Conservation (phyloP, 2,329 filamentous ascomycete genomes). For the Davidsoniella australis region DNA sequence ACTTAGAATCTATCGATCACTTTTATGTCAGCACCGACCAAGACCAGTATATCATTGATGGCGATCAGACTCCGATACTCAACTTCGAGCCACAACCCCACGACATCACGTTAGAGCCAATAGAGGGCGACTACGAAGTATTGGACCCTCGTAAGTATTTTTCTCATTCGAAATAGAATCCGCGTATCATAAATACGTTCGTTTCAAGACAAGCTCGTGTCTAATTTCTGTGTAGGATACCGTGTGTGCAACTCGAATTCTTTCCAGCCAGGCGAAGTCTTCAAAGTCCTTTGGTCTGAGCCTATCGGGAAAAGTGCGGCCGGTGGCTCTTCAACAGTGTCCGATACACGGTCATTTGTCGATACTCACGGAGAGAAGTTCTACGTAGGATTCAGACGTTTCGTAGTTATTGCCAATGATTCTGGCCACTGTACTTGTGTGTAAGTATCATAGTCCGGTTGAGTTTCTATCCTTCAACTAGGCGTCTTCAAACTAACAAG, state of each 20-base stretch:
- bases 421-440: slow-evolving; percentile 38
- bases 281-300: slow-evolving; percentile 39
- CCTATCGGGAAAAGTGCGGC: slow-evolving; percentile 24
- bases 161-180: background rate
- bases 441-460: slow-evolving; percentile 22
- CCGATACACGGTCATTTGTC: slow-evolving; percentile 20
- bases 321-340: slow-evolving; percentile 19
- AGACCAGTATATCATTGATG: slow-evolving; percentile 1
- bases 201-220: too few relatives aligned
- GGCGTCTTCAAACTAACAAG: background rate
- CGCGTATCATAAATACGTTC: background rate
- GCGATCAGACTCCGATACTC: background rate
- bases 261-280: slow-evolving; percentile 24
- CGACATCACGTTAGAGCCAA: background rate
- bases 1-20: background rate
- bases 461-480: background rate
- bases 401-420: slow-evolving; percentile 35
- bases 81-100: background rate
- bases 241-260: background rate
- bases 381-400: slow-evolving; percentile 34
- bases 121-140: background rate
- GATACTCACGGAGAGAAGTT: slow-evolving; percentile 24
- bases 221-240: background rate
- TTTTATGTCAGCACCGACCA: background rate
- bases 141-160: slow-evolving; percentile 4